These are phyloP conservation scores for Pseudocercospora ulei DNA, from an alignment of 2,329 filamentous ascomycete genomes.

Conservation along the genomic window DNA sequence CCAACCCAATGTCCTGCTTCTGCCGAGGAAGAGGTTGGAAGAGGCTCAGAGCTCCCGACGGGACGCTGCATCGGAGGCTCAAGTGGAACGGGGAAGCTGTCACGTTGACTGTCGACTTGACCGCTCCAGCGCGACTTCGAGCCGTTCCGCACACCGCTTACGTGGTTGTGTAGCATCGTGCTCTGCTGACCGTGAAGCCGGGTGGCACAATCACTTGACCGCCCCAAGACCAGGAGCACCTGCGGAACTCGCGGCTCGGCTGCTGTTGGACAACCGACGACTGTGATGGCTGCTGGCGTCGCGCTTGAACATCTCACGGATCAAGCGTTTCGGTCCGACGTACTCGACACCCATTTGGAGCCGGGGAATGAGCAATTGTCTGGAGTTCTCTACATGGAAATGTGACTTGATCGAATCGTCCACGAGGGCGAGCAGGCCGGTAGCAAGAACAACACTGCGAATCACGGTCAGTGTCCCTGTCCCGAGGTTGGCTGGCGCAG, in stretches of 20 bases:
- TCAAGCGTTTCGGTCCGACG: constrained; percentile 52
- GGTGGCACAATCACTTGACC: constrained; percentile 13
- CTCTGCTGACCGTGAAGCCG: constrained; percentile 6
- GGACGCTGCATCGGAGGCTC: constrained; percentile 19
- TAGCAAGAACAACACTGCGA: constrained; percentile 72
- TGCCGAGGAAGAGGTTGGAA: constrained; percentile 14
- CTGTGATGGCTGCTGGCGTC: constrained; percentile 28
- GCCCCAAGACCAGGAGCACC: constrained; percentile 14
- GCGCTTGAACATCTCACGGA: constrained; percentile 55
- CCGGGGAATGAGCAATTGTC: constrained; percentile 46
- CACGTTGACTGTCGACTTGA: constrained; percentile 16
- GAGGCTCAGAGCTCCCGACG: constrained; percentile 21
- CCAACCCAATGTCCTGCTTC: constrained; percentile 7
- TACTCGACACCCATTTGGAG: constrained; percentile 53
- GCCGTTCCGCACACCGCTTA: constrained; percentile 7
- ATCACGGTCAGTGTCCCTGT: constrained; percentile 23
- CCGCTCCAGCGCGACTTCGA: constrained; percentile 7
- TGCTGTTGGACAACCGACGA: constrained; percentile 21
- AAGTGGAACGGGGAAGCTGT: constrained; percentile 16
- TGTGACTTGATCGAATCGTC: constrained; percentile 81
- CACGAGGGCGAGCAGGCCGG: constrained; percentile 77
- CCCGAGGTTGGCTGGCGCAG: too few species aligned
- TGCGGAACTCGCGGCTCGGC: constrained; percentile 23
- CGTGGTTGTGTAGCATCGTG: constrained; percentile 5
- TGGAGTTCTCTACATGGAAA: constrained; percentile 53